A percentile compares a stretch with the other conserved stretches of the same genome.
phyloP scores from a whole-genome alignment of 345 rosid genomes.

The Murraya paniculata region DNA sequence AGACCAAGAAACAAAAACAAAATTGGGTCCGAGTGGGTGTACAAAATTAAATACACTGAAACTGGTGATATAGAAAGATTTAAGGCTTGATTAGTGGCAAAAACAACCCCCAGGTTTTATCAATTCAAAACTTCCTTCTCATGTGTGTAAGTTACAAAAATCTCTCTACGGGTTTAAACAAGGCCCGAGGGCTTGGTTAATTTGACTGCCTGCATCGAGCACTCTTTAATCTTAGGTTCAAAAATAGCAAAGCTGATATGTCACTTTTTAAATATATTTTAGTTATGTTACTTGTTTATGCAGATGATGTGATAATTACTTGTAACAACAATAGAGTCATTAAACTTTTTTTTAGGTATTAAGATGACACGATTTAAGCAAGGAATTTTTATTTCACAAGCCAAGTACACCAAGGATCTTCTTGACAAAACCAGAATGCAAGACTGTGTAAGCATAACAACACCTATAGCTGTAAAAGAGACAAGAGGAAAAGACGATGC shows the following conservation, averaged over 20 bases:
- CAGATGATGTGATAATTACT: not conserved
- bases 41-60: no score
- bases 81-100: not conserved
- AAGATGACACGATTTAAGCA: no score
- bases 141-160: not conserved
- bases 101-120: not conserved
- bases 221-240: not conserved
- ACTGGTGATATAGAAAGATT: not conserved
- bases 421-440: not conserved
- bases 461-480: no score
- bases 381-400: not conserved
- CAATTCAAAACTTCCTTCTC: not conserved
- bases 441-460: no score
- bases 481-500: not conserved
- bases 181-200: not conserved
- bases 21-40: not conserved
- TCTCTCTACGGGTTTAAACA: not conserved
- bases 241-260: not conserved
- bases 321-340: not conserved
- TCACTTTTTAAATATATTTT: no score
- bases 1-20: not conserved
- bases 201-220: not conserved
- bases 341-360: not conserved
- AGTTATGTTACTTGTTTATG: no score
- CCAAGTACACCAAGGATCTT: not conserved